Base-by-base conservation (phyloP, 2,329 filamentous ascomycete species). In the Lachnellula willkommii region DNA sequence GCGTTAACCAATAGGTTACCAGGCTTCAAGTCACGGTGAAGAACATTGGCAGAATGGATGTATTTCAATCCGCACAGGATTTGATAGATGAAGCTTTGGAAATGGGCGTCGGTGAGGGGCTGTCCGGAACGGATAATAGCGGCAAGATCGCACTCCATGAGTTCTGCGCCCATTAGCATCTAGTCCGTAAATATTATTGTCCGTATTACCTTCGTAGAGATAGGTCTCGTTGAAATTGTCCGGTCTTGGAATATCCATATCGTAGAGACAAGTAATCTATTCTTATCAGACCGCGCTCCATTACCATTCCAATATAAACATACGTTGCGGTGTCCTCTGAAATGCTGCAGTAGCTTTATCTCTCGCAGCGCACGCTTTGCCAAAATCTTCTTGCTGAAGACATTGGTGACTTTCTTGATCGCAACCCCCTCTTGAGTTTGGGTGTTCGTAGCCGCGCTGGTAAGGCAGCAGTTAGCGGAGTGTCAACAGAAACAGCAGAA, bases 331-430 rank as follows among this genome's bases (percentile, higher is more conserved):
- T 93, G 89, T 52, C 89, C 89, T 68, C 94, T 84, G 78, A 99
- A 99, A 75, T 99, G 94, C 78, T 97, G 93, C 63, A 99, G 81
- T 66, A 99, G 83, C 83, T 97, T 99, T 77, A 99, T 97, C 78
- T 99, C 94, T 74, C 94, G 86, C 79, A 99, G 76, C 50, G 94
- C 94, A 70, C 94, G 89, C 85, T 99, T 99, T 68, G 94, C 94
- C 65, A 99, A 82, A 66, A 99, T 99, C 84, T 97, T 97, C 79
- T 99, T 99, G 82, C 91, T 96, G 76, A 99, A 99, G 68, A 99
- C 93, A 88, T 99, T 99, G 78, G 94, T 99, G 72, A 99, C 90
- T 77, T 99, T 99, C 77, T 99, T 99, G 80, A 99, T 94, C 68
- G 94, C 94, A 61, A 99, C 92, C 42, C 93, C 92, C 72, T 99